Base-by-base conservation (phyloP, 345 rosid genomes). In the Stellera chamaejasme region DNA sequence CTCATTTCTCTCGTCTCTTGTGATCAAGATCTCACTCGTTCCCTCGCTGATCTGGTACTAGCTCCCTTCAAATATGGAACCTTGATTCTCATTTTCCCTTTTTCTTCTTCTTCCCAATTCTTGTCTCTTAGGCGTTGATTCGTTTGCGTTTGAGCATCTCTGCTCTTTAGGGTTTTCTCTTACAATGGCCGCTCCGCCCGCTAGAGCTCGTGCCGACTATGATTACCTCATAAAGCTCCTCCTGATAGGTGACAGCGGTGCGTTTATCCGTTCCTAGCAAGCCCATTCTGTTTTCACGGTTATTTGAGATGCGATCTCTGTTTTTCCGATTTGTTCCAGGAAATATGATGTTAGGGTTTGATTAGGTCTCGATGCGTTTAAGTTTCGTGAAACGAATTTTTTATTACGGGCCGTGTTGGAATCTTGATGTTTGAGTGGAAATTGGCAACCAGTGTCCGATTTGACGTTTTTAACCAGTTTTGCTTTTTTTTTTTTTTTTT, bases 131-230 rank as follows among this genome's bases (percentile, higher is more conserved):
- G 10, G 44, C 43, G 25, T 50, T 56, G 41, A 41, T 49, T 28
- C 43, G 48, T 49, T 13, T 60, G 50, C 28, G 27, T 56, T 56
- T 13, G 1, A 16, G 6, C 25, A 44, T 42, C 27, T 46, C 45
- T 27, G 9, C n/a, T 25, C 48, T 11, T 5, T 27, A 53, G 66
- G 58, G 66, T 45, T 63, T 67, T 45, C 51, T 56, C n/a, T 52
- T 67, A 55, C 68, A 12, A 80, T 81, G 83, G 78, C 77, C 62
- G 88, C 88, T 69, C 92, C 92, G 63, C 92, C 92, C 54, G 77
- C 86, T 54, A 76, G 92, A 63, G 85, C 86, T 63, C 78, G 92
- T 54, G 88, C 92, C 46, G 92, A 82, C 76, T 82, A 84, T 60
- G 92, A 84, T 66, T 84, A 72, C 54, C 92, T 82, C 69, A 74